These are phyloP conservation scores for Haematococcus sp. DNA, from an alignment of 139 green algal species.

Conservation along the genomic window DNA sequence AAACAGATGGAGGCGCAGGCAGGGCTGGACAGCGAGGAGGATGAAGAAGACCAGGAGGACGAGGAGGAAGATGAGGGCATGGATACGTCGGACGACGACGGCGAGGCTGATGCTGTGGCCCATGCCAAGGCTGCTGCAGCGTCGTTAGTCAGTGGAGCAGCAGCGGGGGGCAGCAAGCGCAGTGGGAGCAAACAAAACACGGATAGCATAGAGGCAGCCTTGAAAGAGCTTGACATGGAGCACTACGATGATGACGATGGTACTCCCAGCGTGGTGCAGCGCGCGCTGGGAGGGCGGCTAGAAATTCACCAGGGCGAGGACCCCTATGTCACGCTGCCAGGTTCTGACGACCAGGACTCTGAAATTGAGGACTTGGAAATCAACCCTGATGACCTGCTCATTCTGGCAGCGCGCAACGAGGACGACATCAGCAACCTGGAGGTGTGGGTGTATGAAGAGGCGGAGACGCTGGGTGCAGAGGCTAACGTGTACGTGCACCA, in stretches of 20 bases:
- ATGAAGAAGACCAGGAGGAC: conserved; percentile 30
- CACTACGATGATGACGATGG: conserved; percentile 87
- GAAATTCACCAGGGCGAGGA: conserved; percentile 59
- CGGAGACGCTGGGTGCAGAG: conserved; percentile 46
- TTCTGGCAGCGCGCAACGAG: conserved; percentile 88
- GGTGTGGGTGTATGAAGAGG: conserved; percentile 95
- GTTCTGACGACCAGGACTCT: conserved; percentile 51
- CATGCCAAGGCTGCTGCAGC: conserved; percentile 27
- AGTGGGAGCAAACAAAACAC: neutral
- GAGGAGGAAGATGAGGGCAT: conserved; percentile 10
- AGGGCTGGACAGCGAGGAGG: conserved; percentile 19
- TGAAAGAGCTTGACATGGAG: conserved; percentile 96
- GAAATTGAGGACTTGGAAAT: conserved; percentile 73
- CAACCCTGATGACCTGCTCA: conserved; percentile 77
- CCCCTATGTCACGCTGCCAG: conserved; percentile 59
- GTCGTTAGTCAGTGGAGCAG: conserved; percentile 18
- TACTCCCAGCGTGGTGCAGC: conserved; percentile 16
- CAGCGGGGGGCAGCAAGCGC: neutral
- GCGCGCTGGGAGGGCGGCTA: conserved; percentile 22
- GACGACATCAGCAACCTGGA: conserved; percentile 93
- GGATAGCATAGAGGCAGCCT: conserved; percentile 19
- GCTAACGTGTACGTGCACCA: conserved; percentile 95
- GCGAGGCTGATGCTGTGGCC: conserved; percentile 27
- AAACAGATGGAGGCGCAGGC: conserved; percentile 21
- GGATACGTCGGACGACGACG: conserved; percentile 1